These are phyloP conservation scores for Leonotis leonurus DNA, from an alignment of 257 asterid genomes.

Conservation along the genomic window DNA sequence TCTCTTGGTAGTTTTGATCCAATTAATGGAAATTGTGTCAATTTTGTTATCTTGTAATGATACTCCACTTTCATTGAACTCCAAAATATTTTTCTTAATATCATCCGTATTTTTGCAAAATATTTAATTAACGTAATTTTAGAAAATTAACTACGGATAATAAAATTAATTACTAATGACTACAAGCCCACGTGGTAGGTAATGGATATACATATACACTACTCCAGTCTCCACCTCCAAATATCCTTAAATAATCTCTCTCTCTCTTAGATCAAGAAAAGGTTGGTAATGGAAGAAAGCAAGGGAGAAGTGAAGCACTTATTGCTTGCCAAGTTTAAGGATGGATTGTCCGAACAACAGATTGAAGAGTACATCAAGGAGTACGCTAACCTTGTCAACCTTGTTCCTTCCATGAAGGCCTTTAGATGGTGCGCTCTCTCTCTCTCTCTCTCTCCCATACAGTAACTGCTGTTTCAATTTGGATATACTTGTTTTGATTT, in stretches of 20 bases:
- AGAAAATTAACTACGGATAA: too few relatives aligned
- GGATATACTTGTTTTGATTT: neutral
- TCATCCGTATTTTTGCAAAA: too few relatives aligned
- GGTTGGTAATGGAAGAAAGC: constrained; percentile 19
- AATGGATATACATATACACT: too few relatives aligned
- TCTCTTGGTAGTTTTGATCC: neutral
- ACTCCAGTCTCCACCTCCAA: too few relatives aligned
- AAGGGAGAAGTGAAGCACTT: constrained; percentile 71
- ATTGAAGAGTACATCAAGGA: constrained; percentile 47
- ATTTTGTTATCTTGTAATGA: neutral
- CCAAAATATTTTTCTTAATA: too few relatives aligned
- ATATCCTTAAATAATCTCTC: too few relatives aligned
- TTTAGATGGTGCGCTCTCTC: constrained; percentile 41
- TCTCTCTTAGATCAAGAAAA: neutral
- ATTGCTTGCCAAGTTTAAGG: constrained; percentile 68
- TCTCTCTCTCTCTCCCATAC: neutral
- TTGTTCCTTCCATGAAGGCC: constrained; percentile 62
- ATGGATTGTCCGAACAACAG: constrained; percentile 41
- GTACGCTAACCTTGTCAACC: constrained; percentile 74
- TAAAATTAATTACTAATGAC: too few relatives aligned
- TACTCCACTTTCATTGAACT: neutral
- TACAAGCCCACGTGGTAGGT: too few relatives aligned
- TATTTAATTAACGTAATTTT: too few relatives aligned
- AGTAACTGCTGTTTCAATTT: neutral
- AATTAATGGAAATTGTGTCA: neutral